A percentile compares a stretch with the other conserved stretches of the same genome.
These are phyloP conservation scores for Magnaporthiopsis poae DNA, from an alignment of 2,329 filamentous ascomycete species.

Conservation along the genomic window DNA sequence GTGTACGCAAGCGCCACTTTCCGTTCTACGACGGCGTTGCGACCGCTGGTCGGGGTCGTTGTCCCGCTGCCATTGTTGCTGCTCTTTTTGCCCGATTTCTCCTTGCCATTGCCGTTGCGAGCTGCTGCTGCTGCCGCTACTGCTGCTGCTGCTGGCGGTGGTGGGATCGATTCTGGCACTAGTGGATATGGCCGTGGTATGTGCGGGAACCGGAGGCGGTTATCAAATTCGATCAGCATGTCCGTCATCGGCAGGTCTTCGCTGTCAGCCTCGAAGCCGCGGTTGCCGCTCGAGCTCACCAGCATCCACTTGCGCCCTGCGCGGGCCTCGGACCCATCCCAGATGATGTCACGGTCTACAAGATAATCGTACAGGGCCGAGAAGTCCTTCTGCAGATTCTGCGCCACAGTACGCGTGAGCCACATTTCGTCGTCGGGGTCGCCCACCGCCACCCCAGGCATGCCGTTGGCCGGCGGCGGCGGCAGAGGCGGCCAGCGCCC, in stretches of 20 bases:
- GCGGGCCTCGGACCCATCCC: conserved; percentile 53
- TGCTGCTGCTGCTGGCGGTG: conserved; percentile 7
- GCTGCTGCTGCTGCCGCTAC: not conserved
- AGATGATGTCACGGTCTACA: conserved; percentile 56
- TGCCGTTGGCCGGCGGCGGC: conserved; percentile 11
- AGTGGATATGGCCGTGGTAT: conserved; percentile 59
- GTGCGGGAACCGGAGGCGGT: conserved; percentile 51
- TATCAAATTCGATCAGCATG: conserved; percentile 57
- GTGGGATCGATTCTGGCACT: conserved; percentile 41
- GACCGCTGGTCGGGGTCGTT: conserved; percentile 7
- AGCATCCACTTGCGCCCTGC: conserved; percentile 57
- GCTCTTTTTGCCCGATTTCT: conserved; percentile 22
- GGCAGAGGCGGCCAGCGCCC: conserved; percentile 51
- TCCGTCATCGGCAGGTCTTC: conserved; percentile 54
- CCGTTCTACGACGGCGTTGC: conserved; percentile 30
- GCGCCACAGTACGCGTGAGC: conserved; percentile 50
- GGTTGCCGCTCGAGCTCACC: conserved; percentile 36
- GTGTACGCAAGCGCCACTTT: conserved; percentile 48
- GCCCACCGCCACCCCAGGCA: conserved; percentile 11
- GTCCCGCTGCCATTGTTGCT: conserved; percentile 8
- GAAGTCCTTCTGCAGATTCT: conserved; percentile 55
- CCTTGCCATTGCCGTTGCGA: conserved; percentile 16
- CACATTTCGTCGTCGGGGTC: conserved; percentile 39
- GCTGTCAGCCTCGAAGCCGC: conserved; percentile 38
- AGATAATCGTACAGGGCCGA: conserved; percentile 61